Conservation (phyloP, 2,329 filamentous ascomycete species). For the Sclerotinia minor region DNA sequence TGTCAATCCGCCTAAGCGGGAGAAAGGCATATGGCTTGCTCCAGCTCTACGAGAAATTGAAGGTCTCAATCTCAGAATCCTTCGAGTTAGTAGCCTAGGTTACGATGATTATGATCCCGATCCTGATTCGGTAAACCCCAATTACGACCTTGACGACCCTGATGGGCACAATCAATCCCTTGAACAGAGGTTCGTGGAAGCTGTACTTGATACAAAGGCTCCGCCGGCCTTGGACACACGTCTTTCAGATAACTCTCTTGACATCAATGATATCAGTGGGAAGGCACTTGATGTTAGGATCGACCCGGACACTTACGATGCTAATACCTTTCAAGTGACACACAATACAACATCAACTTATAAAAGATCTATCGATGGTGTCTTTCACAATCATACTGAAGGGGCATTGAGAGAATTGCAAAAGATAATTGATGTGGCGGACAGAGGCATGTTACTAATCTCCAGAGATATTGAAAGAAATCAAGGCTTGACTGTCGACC, state of each 20-base stretch:
- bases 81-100: slow-evolving; percentile 40
- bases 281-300: not conserved
- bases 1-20: slow-evolving; percentile 26
- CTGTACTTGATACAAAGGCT: slow-evolving; percentile 30
- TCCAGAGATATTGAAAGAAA: slow-evolving; percentile 29
- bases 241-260: not conserved
- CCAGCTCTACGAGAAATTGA: slow-evolving; percentile 35
- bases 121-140: slow-evolving; percentile 25
- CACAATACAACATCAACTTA: slow-evolving; percentile 40
- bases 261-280: not conserved
- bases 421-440: slow-evolving; percentile 40
- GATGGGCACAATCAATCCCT: slow-evolving; percentile 33
- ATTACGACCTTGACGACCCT: slow-evolving; percentile 39
- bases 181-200: slow-evolving; percentile 42
- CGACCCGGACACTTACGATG: slow-evolving; percentile 34
- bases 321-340: slow-evolving; percentile 36
- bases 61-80: slow-evolving; percentile 35
- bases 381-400: slow-evolving; percentile 41
- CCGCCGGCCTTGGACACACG: not conserved
- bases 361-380: slow-evolving; percentile 40
- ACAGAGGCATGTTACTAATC: slow-evolving; percentile 39
- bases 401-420: slow-evolving; percentile 38
- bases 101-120: slow-evolving; percentile 40
- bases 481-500: not conserved
- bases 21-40: slow-evolving; percentile 37